Conservation (phyloP, 768 basidiomycete species). For the Leccinum subgranulosum region DNA sequence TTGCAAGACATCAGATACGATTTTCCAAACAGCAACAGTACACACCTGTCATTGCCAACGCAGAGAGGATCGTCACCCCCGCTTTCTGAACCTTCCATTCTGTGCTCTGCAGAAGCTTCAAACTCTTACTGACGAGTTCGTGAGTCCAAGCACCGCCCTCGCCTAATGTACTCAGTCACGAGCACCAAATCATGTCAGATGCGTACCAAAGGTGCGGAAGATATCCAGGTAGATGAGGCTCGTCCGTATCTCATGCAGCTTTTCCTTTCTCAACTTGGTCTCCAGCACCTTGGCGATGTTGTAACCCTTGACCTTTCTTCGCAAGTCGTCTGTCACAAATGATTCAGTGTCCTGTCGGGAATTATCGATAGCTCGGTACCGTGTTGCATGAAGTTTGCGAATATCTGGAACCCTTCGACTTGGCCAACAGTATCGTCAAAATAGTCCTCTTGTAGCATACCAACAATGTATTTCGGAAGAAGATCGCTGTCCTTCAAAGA, state of each 20-base stretch:
- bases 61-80: neutral
- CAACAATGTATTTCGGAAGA: neutral
- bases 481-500: neutral
- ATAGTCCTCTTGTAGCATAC: neutral
- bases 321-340: neutral
- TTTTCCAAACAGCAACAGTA: neutral
- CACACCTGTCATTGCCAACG: neutral
- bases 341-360: neutral
- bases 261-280: neutral
- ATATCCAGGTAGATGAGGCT: neutral
- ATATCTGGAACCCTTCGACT: neutral
- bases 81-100: neutral
- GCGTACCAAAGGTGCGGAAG: too few species aligned
- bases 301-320: neutral
- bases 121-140: neutral
- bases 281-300: neutral
- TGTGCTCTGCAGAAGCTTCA: neutral
- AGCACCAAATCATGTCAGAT: too few species aligned
- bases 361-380: neutral
- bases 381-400: neutral
- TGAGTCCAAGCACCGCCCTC: neutral
- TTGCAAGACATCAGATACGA: neutral
- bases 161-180: neutral
- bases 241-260: neutral
- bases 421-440: neutral